A percentile compares a stretch with the other conserved stretches of the same genome.
Evolutionary conservation across 2,329 filamentous ascomycete genomes (phyloP).

Genomic region (Botryosphaeria agaves): DNA sequence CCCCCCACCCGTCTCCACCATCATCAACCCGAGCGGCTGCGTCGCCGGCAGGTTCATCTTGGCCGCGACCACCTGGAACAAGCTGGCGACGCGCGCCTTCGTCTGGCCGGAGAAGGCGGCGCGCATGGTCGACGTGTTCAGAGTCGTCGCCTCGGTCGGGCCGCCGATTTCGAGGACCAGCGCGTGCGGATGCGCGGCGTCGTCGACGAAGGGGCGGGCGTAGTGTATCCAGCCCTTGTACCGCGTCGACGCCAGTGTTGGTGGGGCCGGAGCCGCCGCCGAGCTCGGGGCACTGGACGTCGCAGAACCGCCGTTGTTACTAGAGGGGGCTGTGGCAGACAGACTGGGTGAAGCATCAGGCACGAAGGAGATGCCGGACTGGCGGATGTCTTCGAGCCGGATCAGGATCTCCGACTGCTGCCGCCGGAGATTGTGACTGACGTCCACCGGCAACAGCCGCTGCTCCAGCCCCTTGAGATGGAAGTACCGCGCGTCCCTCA

Average conservation of each 20-base stretch:
- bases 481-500: conserved; percentile 82
- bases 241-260: conserved; percentile 4
- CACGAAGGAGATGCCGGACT: conserved; percentile 58
- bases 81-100: conserved; percentile 49
- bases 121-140: conserved; percentile 23
- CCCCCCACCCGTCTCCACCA: conserved; percentile 41
- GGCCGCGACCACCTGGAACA: conserved; percentile 66
- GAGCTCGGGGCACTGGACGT: conserved; percentile 15
- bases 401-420: conserved; percentile 59
- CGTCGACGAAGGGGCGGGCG: conserved; percentile 38
- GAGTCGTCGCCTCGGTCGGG: conserved; percentile 1
- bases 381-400: conserved; percentile 71
- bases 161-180: conserved; percentile 32
- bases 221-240: conserved; percentile 5
- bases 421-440: conserved; percentile 56
- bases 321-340: conserved; percentile 7
- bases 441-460: conserved; percentile 58
- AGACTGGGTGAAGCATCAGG: conserved; percentile 23
- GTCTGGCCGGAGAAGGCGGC: conserved; percentile 59
- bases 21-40: conserved; percentile 46
- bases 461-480: conserved; percentile 87
- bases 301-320: conserved; percentile 8
- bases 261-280: conserved; percentile 3
- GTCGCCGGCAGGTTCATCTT: conserved; percentile 53
- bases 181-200: conserved; percentile 48